These are phyloP conservation scores for Simplicillium sp. DNA, from an alignment of 2,329 filamentous ascomycete species.

Conservation along the genomic window DNA sequence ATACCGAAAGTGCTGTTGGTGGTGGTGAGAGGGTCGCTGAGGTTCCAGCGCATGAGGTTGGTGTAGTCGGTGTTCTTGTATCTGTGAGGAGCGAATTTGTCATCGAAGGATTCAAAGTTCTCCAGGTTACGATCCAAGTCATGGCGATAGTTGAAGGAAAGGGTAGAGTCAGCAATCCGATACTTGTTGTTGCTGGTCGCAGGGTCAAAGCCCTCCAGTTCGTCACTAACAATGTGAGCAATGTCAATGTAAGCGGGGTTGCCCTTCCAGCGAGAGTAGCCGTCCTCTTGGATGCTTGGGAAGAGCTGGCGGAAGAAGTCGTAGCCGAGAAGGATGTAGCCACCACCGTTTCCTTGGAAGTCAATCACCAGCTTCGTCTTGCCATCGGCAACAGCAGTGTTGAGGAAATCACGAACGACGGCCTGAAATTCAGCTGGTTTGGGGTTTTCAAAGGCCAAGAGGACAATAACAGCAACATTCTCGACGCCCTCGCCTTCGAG, in stretches of 20 bases:
- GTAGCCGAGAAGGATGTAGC: conserved; percentile 48
- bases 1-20: conserved; percentile 19
- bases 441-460: conserved; percentile 16
- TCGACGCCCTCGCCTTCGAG: conserved; percentile 22
- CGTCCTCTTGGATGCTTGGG: conserved; percentile 26
- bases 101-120: conserved; percentile 38
- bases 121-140: conserved; percentile 37
- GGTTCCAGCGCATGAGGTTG: conserved; percentile 39
- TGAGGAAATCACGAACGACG: conserved; percentile 22
- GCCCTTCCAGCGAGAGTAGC: conserved; percentile 27
- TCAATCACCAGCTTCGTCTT: conserved; percentile 54
- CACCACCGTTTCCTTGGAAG: conserved; percentile 48
- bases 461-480: conserved; percentile 21
- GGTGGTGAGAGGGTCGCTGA: conserved; percentile 30
- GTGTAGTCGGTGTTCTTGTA: conserved; percentile 45
- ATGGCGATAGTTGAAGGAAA: conserved; percentile 39
- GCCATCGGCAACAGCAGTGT: conserved; percentile 28
- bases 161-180: conserved; percentile 33
- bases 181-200: conserved; percentile 27
- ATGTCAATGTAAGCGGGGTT: conserved; percentile 31
- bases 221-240: conserved; percentile 31
- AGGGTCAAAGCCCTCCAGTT: conserved; percentile 33
- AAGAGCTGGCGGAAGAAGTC: conserved; percentile 52
- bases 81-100: conserved; percentile 29
- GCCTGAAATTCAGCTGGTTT: conserved; percentile 23